Conservation (phyloP, 2,329 filamentous ascomycete species). For the Colletotrichum godetiae region DNA sequence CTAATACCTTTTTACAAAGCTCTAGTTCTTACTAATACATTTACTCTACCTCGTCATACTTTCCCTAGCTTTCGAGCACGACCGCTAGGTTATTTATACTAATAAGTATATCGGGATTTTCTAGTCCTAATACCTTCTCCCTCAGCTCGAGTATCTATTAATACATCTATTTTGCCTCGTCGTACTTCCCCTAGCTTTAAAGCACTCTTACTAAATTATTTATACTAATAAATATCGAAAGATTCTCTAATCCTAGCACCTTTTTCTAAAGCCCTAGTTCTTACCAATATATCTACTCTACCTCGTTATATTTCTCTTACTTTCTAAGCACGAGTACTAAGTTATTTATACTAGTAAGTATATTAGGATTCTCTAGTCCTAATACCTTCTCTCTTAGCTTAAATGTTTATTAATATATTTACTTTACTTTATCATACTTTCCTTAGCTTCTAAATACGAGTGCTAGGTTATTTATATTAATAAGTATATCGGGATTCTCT, state of each 20-base stretch:
- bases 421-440: no score
- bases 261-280: slow-evolving; percentile 28
- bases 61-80: slow-evolving; percentile 31
- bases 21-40: slow-evolving; percentile 31
- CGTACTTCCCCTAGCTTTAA: slow-evolving; percentile 17
- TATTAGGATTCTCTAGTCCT: no score
- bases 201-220: slow-evolving; percentile 30
- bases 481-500: no score
- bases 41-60: slow-evolving; percentile 37
- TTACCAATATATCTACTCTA: slow-evolving; percentile 33
- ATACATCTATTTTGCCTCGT: slow-evolving; percentile 37
- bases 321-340: no score
- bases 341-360: no score
- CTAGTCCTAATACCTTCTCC: slow-evolving; percentile 29
- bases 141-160: slow-evolving; percentile 28
- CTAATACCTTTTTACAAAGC: slow-evolving; percentile 27
- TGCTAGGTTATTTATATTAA: no score
- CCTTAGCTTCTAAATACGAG: no score
- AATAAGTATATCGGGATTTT: no score
- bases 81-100: slow-evolving; percentile 17
- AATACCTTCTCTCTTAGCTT: no score
- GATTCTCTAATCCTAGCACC: slow-evolving; percentile 35
- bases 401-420: no score
- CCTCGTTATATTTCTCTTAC: slow-evolving; percentile 35
- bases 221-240: slow-evolving; percentile 31